phyloP scores from a whole-genome alignment of 441 rosid species.

The Gossypium davidsonii region DNA sequence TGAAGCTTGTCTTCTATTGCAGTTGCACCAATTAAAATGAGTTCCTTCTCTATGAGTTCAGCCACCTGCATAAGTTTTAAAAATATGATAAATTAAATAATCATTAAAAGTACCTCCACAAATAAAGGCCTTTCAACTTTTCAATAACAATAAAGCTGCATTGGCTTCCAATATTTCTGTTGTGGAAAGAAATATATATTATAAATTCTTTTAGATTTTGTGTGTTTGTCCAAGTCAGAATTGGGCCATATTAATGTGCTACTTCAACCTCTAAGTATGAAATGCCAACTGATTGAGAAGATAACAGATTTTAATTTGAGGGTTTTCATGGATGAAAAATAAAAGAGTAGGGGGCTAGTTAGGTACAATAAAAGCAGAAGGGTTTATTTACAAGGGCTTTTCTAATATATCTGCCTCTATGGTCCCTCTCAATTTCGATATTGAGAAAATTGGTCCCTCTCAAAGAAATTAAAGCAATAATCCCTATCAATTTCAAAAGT shows the following conservation, averaged over 20 bases:
- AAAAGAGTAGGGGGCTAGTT: too few relatives aligned
- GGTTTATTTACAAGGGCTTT: too few relatives aligned
- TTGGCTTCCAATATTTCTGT: background rate
- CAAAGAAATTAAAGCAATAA: too few relatives aligned
- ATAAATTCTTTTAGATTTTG: background rate
- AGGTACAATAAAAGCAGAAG: too few relatives aligned
- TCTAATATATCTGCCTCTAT: too few relatives aligned
- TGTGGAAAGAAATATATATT: background rate
- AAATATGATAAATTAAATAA: conserved; percentile 12
- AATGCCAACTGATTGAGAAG: background rate
- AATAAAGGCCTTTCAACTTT: background rate
- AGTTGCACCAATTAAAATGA: conserved; percentile 83
- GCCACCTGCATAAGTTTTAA: conserved; percentile 62
- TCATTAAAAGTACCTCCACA: conserved; percentile 8
- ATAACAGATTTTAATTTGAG: background rate
- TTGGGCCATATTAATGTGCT: background rate
- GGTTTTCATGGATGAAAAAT: too few relatives aligned
- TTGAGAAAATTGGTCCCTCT: too few relatives aligned
- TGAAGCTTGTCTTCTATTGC: conserved; percentile 99
- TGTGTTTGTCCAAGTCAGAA: background rate
- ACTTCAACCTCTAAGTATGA: background rate
- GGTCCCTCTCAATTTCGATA: too few relatives aligned
- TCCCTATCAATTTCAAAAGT: too few relatives aligned
- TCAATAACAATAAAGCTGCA: background rate
- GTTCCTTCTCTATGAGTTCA: conserved; percentile 89